A percentile compares a stretch with the other conserved stretches of the same genome.
Conservation (phyloP, 345 rosid species). For the Conringia planisiliqua region DNA sequence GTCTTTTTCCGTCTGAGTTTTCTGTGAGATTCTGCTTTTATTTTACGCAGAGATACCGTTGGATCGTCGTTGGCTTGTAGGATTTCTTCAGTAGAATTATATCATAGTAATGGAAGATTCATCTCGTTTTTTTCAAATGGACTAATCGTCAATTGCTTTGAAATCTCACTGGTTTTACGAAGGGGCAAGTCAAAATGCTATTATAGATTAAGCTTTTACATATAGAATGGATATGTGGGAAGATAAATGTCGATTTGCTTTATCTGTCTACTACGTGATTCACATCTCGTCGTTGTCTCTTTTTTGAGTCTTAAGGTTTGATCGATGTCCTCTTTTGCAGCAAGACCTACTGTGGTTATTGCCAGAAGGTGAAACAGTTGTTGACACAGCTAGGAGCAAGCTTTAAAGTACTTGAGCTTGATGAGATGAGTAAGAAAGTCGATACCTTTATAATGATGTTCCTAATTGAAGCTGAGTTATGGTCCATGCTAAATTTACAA, state of each 20-base stretch:
- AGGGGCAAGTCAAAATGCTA: too few species aligned
- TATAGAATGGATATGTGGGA: neutral
- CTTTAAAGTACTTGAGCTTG: constrained; percentile 29
- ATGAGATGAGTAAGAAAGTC: constrained; percentile 28
- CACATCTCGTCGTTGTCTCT: neutral
- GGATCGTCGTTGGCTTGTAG: neutral
- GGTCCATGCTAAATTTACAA: neutral
- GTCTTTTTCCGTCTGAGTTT: neutral
- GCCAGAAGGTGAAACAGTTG: constrained; percentile 35
- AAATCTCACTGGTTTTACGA: too few species aligned
- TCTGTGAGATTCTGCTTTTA: neutral
- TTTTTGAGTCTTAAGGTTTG: neutral
- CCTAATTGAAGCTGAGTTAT: neutral
- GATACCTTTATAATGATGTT: neutral
- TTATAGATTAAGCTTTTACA: neutral
- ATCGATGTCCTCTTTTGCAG: constrained; percentile 35
- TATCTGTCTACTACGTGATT: neutral
- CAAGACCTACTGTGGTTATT: constrained; percentile 64
- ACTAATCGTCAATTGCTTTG: too few species aligned
- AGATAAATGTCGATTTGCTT: neutral
- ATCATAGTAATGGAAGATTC: neutral
- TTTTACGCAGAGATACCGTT: neutral
- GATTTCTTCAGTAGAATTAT: neutral
- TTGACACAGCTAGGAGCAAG: constrained; percentile 28
- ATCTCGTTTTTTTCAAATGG: neutral